These are phyloP conservation scores for Neoboletus subvelutipes DNA, from an alignment of 768 basidiomycete species.

Conservation along the genomic window DNA sequence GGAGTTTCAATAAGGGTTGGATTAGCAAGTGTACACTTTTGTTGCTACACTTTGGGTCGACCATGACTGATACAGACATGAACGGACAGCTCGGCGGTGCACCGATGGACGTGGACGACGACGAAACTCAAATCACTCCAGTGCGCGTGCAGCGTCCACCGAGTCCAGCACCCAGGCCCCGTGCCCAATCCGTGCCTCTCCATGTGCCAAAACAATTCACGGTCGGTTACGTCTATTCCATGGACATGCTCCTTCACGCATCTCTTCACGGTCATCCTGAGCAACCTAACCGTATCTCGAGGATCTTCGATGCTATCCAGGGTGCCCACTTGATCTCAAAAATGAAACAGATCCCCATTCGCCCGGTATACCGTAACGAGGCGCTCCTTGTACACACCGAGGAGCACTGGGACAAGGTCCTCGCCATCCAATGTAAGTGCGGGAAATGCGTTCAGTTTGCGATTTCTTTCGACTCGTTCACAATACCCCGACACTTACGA, in stretches of 20 bases:
- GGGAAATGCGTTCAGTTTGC: not conserved
- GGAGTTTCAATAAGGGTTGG: slow-evolving; percentile 22
- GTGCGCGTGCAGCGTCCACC: slow-evolving; percentile 14
- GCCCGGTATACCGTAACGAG: slow-evolving; percentile 73
- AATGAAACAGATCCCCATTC: slow-evolving; percentile 79
- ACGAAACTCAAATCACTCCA: slow-evolving; percentile 7
- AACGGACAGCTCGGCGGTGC: slow-evolving; percentile 22
- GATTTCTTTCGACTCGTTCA: slow-evolving; percentile 2
- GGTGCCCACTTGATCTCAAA: slow-evolving; percentile 55
- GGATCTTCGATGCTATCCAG: slow-evolving; percentile 69
- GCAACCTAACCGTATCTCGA: slow-evolving; percentile 70
- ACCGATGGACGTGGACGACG: slow-evolving; percentile 31
- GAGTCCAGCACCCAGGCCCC: slow-evolving; percentile 18
- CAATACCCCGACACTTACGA: slow-evolving; percentile 14
- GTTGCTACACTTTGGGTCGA: not conserved
- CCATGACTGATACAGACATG: slow-evolving; percentile 10
- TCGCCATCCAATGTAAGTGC: slow-evolving; percentile 75
- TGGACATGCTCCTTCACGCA: slow-evolving; percentile 83
- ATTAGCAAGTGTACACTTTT: slow-evolving; percentile 6
- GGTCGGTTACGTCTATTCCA: slow-evolving; percentile 86
- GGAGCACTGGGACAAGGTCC: slow-evolving; percentile 89
- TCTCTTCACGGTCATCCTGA: slow-evolving; percentile 74
- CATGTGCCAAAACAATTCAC: slow-evolving; percentile 24
- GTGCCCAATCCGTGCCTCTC: slow-evolving; percentile 35
- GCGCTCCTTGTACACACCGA: slow-evolving; percentile 87